Percentiles rank a stretch among this genome's conserved stretches.
Evolutionary conservation across 148 eudicot genomes (phyloP).

Genomic region (Rhododendron molle): DNA sequence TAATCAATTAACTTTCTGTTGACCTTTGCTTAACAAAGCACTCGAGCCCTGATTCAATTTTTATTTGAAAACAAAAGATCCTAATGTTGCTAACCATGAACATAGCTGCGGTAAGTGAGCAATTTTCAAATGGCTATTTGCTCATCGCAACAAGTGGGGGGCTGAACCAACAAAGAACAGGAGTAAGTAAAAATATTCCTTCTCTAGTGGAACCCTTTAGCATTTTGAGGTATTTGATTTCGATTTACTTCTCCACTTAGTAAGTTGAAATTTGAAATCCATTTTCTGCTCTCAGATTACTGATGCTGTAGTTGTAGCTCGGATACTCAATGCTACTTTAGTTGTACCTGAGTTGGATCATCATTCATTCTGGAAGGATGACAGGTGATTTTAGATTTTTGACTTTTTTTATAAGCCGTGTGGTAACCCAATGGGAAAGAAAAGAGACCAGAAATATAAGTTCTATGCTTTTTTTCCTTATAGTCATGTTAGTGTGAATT

Average conservation of each 20-base stretch:
- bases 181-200: constrained; percentile 51
- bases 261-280: constrained; percentile 11
- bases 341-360: constrained; percentile 92
- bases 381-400: constrained; percentile 47
- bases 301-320: constrained; percentile 95
- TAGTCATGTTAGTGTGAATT: background rate
- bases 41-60: background rate
- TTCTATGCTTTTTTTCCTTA: background rate
- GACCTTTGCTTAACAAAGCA: background rate
- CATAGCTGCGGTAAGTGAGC: constrained; percentile 67
- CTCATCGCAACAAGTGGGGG: constrained; percentile 99
- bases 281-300: constrained; percentile 56
- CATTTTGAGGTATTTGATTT: constrained; percentile 4
- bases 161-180: constrained; percentile 91
- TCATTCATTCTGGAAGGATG: constrained; percentile 93
- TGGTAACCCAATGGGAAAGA: too few species aligned
- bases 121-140: constrained; percentile 73
- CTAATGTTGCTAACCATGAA: constrained; percentile 20
- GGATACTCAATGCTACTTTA: constrained; percentile 88
- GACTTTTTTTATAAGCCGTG: background rate
- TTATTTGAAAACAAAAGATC: background rate
- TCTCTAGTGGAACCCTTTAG: background rate
- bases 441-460: background rate
- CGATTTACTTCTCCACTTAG: constrained; percentile 1
- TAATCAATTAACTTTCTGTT: background rate